Base-by-base conservation (phyloP, 2,329 filamentous ascomycete genomes). In the Chaetomium sp. region DNA sequence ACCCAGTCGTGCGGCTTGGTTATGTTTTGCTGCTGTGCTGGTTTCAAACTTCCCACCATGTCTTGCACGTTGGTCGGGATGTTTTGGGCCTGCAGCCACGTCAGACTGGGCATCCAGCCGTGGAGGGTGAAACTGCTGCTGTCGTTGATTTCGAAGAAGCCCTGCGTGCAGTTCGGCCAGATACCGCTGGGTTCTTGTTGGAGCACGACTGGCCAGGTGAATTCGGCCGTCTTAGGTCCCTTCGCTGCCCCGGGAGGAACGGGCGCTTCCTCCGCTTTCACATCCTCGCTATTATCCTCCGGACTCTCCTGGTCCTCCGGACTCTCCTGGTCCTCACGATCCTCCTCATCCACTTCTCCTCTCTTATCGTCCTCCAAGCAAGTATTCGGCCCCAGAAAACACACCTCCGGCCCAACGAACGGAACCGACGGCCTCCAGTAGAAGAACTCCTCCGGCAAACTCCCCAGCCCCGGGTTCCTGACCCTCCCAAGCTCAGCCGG, bases 331-430 rank as follows among this genome's bases (percentile, higher is more conserved):
- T 49, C n/a, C 27, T n/a, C 41, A 27, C 35, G 42, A 14, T 42
- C 33, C 35, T 5, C 12, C 11, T 49, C 27, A n/a, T 49, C 44
- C 19, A 61, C 53, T 12, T 56, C 60, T 36, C 46, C 43, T n/a
- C n/a, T 55, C 58, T 32, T 58, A 19, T 50, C 54, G 8, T 71
- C 69, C 1, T 67, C 68, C 27, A 76, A 59, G 34, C 65, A 68
- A 0, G 70, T 74, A 35, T 76, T 77, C 7, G 75, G 74, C 6
- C 68, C 65, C n/a, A 77, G 63, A 49, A 77, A 76, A 5, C 65
- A 64, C 6, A 75, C 57, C 10, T 57, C 60, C 5, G 58, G 49
- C 1, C 56, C 33, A 33, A 34, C 19, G 7, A 53, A 48, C 37
- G 56, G 47, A 2, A 52, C 19, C 19, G 19, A 27, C 41, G n/a